A percentile compares a stretch with the other conserved stretches of the same genome.
phyloP scores from a whole-genome alignment of 371 early-diverging fungal species.

The Actinomortierella wolfii region DNA sequence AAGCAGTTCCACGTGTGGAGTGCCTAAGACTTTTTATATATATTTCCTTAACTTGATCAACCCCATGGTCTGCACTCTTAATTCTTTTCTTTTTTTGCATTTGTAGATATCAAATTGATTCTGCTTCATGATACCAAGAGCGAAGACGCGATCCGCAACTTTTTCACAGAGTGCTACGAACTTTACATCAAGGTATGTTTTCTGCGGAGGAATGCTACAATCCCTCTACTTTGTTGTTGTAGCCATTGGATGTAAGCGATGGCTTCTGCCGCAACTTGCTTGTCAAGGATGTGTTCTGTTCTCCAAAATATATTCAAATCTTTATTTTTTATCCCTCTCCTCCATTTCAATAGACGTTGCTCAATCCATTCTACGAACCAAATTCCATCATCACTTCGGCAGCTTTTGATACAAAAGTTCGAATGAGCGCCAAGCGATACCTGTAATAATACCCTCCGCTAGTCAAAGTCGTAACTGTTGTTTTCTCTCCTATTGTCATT shows the following conservation, averaged over 20 bases:
- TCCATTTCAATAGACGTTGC: slow-evolving; percentile 56
- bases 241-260: not conserved
- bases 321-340: not conserved
- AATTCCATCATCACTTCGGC: slow-evolving; percentile 81
- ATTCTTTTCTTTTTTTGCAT: not conserved
- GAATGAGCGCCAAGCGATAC: slow-evolving; percentile 75
- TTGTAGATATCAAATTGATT: slow-evolving; percentile 82
- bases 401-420: slow-evolving; percentile 83
- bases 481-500: too few relatives aligned
- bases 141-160: slow-evolving; percentile 87
- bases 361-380: slow-evolving; percentile 92
- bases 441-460: slow-evolving; percentile 60
- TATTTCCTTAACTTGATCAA: not conserved
- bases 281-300: slow-evolving; percentile 2
- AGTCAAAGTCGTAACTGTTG: too few relatives aligned
- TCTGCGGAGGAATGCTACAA: not conserved
- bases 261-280: not conserved
- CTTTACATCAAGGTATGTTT: slow-evolving; percentile 84
- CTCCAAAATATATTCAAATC: slow-evolving; percentile 1
- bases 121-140: slow-evolving; percentile 89
- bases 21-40: not conserved
- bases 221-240: not conserved
- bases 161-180: slow-evolving; percentile 92
- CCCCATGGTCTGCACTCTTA: not conserved
- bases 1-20: too few relatives aligned